Percentiles rank a stretch among this genome's conserved stretches.
phyloP scores from a whole-genome alignment of 108 stramenopile species.

The Hondaea fermentalgiana region DNA sequence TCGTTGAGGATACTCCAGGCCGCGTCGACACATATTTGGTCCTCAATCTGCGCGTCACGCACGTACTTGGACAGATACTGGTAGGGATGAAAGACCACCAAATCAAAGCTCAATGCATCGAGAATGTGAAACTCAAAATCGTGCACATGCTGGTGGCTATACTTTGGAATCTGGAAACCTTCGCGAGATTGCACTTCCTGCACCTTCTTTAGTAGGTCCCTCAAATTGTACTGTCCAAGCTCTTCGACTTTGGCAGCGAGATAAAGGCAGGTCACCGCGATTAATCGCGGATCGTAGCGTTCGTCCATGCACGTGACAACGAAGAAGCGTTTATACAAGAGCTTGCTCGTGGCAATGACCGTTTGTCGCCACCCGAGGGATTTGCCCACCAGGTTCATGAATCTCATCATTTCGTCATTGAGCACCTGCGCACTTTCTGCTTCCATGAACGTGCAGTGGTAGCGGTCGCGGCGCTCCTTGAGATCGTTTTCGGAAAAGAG shows the following conservation, averaged over 20 bases:
- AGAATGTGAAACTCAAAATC: conserved; percentile 1
- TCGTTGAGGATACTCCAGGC: conserved; percentile 15
- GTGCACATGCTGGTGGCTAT: neutral
- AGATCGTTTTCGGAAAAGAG: neutral
- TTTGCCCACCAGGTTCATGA: neutral
- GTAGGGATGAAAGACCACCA: neutral
- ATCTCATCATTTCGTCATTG: neutral
- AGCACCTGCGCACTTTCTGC: neutral
- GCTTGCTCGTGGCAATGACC: neutral
- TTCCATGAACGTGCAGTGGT: neutral
- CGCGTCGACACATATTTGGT: neutral
- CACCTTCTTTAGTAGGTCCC: neutral
- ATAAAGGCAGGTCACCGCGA: neutral
- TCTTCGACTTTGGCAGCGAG: neutral
- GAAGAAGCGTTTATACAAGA: conserved; percentile 3
- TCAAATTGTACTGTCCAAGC: neutral
- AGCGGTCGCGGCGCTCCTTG: neutral
- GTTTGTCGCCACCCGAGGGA: neutral
- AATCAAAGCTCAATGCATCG: neutral
- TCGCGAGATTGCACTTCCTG: neutral
- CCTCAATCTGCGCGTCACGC: neutral
- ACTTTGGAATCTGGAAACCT: neutral
- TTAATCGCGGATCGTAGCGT: neutral
- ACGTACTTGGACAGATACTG: neutral
- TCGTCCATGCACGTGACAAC: neutral